Evolutionary conservation across 1,284 basidiomycete genomes (phyloP).

Genomic region (Neolentinus lepideus): DNA sequence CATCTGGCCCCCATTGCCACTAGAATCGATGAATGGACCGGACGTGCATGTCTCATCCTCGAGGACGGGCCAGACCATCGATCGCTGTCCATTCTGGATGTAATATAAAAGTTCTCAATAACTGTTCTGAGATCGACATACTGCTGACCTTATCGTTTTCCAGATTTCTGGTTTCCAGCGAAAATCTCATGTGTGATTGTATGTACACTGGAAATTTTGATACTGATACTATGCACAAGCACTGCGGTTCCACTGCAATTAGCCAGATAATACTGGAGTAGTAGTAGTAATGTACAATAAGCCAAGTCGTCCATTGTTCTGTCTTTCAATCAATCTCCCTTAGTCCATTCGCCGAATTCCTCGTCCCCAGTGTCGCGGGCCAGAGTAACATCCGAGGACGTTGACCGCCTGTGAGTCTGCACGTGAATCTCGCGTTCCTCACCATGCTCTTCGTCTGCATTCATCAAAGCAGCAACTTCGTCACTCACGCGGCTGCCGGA

Average conservation of each 20-base stretch:
- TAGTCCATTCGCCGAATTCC: slow-evolving; percentile 28
- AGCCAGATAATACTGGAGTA: no score
- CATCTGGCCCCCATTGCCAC: background rate
- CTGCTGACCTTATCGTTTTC: background rate
- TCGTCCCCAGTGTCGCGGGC: slow-evolving; percentile 11
- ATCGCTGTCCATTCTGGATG: background rate
- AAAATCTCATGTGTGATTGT: background rate
- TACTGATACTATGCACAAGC: no score
- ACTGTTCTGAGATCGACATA: background rate
- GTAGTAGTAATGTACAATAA: background rate
- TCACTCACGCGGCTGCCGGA: slow-evolving; percentile 10
- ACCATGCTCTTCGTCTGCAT: slow-evolving; percentile 4
- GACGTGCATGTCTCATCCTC: background rate
- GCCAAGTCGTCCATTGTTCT: background rate
- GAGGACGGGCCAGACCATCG: background rate
- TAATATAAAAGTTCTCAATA: background rate
- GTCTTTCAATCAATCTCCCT: slow-evolving; percentile 6
- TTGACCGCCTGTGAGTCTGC: slow-evolving; percentile 7
- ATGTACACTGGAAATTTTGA: no score
- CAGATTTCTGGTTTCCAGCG: background rate
- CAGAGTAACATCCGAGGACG: slow-evolving; percentile 10
- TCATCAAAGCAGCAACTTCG: slow-evolving; percentile 10
- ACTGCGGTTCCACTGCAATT: no score
- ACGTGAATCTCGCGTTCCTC: background rate
- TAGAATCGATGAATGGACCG: background rate